Evolutionary conservation across 2,329 filamentous ascomycete species (phyloP).

Genomic region (Ophiostoma ulmi): DNA sequence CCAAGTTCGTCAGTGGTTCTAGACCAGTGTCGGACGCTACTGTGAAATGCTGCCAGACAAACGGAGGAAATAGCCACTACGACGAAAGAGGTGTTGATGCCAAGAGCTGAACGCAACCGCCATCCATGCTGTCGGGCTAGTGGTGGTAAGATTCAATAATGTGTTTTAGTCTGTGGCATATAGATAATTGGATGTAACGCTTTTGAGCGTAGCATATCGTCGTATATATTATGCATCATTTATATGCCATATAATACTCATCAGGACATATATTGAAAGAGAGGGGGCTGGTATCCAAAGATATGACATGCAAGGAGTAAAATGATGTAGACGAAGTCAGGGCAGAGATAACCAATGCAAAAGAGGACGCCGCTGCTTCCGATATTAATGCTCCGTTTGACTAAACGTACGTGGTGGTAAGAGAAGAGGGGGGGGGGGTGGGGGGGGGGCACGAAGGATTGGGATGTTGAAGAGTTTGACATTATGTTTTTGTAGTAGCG

Average conservation of each 20-base stretch:
- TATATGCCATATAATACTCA: too few species aligned
- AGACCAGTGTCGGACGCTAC: background rate
- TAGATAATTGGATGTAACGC: background rate
- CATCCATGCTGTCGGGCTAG: slow-evolving; percentile 10
- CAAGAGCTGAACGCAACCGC: background rate
- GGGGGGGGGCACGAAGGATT: background rate
- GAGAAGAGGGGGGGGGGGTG: too few species aligned
- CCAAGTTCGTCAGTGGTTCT: background rate
- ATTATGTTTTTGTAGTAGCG: background rate
- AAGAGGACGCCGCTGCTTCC: background rate
- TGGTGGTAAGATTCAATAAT: background rate
- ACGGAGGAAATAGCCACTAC: background rate
- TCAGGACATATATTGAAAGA: too few species aligned
- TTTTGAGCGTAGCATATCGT: background rate
- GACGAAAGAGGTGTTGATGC: background rate
- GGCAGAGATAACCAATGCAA: background rate
- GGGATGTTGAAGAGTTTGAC: background rate
- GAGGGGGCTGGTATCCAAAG: too few species aligned
- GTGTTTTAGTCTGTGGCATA: slow-evolving; percentile 1
- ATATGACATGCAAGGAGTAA: background rate
- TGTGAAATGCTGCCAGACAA: background rate
- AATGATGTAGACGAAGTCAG: background rate
- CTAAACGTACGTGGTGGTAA: background rate
- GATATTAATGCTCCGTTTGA: background rate
- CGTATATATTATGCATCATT: background rate